Base-by-base conservation (phyloP, 2,329 filamentous ascomycete species). In the Xylaria arbuscula region DNA sequence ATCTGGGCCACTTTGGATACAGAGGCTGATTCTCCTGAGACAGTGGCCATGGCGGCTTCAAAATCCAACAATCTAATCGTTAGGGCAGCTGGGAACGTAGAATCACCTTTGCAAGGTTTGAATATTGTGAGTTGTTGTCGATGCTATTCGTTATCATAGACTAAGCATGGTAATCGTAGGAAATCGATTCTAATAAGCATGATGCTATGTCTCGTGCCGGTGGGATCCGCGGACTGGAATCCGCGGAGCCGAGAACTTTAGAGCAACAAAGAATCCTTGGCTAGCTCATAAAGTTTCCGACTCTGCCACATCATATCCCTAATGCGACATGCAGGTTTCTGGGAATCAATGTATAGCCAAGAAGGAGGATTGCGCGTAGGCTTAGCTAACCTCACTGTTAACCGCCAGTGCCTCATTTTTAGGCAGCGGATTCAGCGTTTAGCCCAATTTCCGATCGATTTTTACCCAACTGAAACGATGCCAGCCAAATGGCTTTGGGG, bases 201-300 rank as follows among this genome's bases (percentile, higher is more conserved):
- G 11, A 42, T 50, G 9, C 24, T 8, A 13, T 28, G 22, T 24
- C 38, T 38, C n/a, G 11, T 10, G 11, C 45, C 36, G 62, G 53
- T 54, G 62, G 62, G 62, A n/a, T 53, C 62, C 62, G 62, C 62
- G 62, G 54, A 64, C 54, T 8, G 47, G 36, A 34, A 24, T 34
- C 53, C 53, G 34, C 53, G 53, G 32, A n/a, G 19, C 34, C 32
- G 34, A 22, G 17, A 22, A 40, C n/a, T 15, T 8, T 4, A 19
- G 1, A 17, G 40, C 17, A 19, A 9, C 19, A n/a, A 47, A 53
- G 15, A 7, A 53, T 53, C 28, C 50, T 28, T 53, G 17, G 50
- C 28, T 17, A n/a, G 50, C 8, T n/a, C 24, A 34, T 53, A 53
- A 28, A 53, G 50, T 53, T 13, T 53, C 24, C 50, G 50, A 53